phyloP scores from a whole-genome alignment of 495 filamentous ascomycete species.

The Chaetomium tenue region DNA sequence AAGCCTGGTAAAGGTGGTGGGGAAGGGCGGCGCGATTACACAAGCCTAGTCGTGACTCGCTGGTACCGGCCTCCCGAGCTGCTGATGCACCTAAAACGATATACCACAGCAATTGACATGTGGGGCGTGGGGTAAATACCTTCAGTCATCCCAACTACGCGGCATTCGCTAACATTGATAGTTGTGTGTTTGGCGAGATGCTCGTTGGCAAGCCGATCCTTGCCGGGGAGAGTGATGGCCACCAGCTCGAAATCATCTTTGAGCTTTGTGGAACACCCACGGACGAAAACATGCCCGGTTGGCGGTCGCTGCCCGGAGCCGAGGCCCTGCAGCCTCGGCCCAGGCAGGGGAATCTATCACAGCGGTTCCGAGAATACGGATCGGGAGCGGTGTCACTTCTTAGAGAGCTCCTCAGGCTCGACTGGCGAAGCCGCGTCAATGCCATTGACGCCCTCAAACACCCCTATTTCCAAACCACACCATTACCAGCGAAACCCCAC shows the following conservation, averaged over 20 bases:
- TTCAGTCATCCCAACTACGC: neutral
- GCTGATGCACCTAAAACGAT: slow-evolving; percentile 76
- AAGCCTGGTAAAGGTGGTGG: slow-evolving; percentile 77
- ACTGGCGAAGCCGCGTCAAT: slow-evolving; percentile 85
- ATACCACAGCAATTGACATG: slow-evolving; percentile 95
- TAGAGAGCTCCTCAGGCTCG: slow-evolving; percentile 77
- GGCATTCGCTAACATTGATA: slow-evolving; percentile 41
- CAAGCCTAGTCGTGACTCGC: slow-evolving; percentile 87
- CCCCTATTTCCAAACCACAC: slow-evolving; percentile 78
- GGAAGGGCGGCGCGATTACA: slow-evolving; percentile 86
- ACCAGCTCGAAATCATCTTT: slow-evolving; percentile 90
- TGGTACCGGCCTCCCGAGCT: slow-evolving; percentile 98
- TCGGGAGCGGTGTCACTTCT: slow-evolving; percentile 71
- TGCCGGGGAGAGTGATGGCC: slow-evolving; percentile 78
- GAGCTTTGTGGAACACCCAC: slow-evolving; percentile 89
- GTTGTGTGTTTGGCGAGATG: slow-evolving; percentile 98
- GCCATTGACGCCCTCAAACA: slow-evolving; percentile 93
- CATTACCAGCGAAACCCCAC: slow-evolving; percentile 73
- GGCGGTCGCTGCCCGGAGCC: slow-evolving; percentile 74
- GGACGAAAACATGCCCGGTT: slow-evolving; percentile 92
- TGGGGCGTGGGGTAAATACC: slow-evolving; percentile 87
- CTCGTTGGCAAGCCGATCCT: slow-evolving; percentile 91
- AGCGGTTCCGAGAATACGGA: slow-evolving; percentile 67
- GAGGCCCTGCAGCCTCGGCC: slow-evolving; percentile 67
- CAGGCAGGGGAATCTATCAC: slow-evolving; percentile 62